These are phyloP conservation scores for Parsonsia alboflavescens DNA, from an alignment of 257 asterid genomes.

Conservation along the genomic window DNA sequence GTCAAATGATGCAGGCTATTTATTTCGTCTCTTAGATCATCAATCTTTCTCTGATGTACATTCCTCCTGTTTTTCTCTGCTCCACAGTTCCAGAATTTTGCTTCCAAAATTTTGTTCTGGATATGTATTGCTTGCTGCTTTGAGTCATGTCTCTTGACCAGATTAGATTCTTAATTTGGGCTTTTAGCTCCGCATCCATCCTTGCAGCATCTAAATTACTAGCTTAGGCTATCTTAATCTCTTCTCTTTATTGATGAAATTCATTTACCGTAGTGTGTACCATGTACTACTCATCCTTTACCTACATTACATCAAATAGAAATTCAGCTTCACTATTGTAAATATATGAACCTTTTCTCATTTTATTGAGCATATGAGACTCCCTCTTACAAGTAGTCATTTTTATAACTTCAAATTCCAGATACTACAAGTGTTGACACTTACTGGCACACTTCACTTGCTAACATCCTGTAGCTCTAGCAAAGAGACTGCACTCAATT, in stretches of 20 bases:
- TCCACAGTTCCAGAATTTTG: conserved; percentile 1
- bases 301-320: neutral
- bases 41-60: conserved; percentile 17
- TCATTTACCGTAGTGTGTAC: neutral
- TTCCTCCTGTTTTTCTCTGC: neutral
- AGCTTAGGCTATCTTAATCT: neutral
- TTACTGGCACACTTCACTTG: too few species aligned
- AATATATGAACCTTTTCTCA: neutral
- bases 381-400: neutral
- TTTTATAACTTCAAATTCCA: neutral
- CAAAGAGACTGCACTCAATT: neutral
- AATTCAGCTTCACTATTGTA: neutral
- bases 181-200: neutral
- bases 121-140: conserved; percentile 3
- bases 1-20: conserved; percentile 31
- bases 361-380: neutral
- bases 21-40: conserved; percentile 6
- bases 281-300: neutral
- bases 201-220: neutral
- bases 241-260: neutral
- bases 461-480: too few species aligned
- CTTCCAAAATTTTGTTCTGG: conserved; percentile 14
- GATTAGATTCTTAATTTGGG: neutral
- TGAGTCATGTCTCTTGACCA: neutral
- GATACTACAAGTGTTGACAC: too few species aligned